Base-by-base conservation (phyloP, 1,139 yeast species). In the Meyerozyma sp. region DNA sequence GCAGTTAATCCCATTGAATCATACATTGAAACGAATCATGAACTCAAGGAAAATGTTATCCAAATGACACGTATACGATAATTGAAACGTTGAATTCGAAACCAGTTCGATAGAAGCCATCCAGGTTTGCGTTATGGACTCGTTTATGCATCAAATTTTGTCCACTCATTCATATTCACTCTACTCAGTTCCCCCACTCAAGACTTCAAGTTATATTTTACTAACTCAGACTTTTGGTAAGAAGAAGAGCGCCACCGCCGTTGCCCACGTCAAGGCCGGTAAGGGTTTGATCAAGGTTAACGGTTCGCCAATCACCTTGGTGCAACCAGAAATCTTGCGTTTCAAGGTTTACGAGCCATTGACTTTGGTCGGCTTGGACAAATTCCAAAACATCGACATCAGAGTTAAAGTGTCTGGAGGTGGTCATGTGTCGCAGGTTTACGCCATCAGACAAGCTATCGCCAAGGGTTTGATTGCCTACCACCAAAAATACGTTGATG, bases 211-310 rank as follows among this genome's bases (percentile, higher is more conserved):
- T n/a, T 27, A 9, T 14, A n/a, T 11, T 9, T 44, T 68, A 68
- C 75, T 67, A 69, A 68, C 73, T 44, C 73, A 89, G 96, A 91
- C 98, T 77, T 93, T 93, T 81, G 98, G 98, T 80, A 93, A 93
- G 84, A 93, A 93, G 93, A 93, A 88, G 84, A 87, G 96, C 73
- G 98, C 98, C 69, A 93, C 98, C 68, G 98, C 98, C 72, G 98
- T 93, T 72, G 98, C 98, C 77, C 96, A 89, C 79, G 96, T 93
- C 68, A 91, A 90, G 82, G 93, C 94, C 79, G 98, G 98, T 78
- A 88, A 87, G 80, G 98, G 98, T 79, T 87, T 93, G 75, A 85
- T 93, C 81, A 93, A 93, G 84, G 95, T 93, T 65, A 93, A 93
- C 83, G 98, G 98, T 77, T 78, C 94, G 63, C 98, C 98, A 81